Evolutionary conservation across 495 filamentous ascomycete genomes (phyloP).

Genomic region (Parathielavia hyrcaniae): DNA sequence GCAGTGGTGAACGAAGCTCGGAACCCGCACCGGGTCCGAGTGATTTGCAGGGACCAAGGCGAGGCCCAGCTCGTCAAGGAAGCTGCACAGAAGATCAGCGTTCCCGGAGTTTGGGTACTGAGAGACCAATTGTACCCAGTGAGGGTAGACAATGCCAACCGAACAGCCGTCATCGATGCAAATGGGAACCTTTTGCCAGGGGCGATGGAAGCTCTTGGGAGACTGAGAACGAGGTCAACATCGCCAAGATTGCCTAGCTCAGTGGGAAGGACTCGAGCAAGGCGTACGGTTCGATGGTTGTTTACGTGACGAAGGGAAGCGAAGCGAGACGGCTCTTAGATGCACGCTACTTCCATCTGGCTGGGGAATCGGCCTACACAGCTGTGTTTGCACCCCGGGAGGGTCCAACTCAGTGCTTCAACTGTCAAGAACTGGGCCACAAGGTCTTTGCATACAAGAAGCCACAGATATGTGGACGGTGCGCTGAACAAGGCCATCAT

Average conservation of each 20-base stretch:
- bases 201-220: background rate
- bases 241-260: background rate
- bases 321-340: background rate
- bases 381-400: too few relatives aligned
- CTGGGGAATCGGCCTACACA: background rate
- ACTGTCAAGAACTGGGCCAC: too few relatives aligned
- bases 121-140: background rate
- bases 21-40: background rate
- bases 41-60: conserved; percentile 3
- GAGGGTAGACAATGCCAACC: background rate
- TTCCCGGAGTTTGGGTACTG: background rate
- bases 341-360: background rate
- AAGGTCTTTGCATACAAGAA: too few relatives aligned
- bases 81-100: background rate
- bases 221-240: background rate
- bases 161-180: too few relatives aligned
- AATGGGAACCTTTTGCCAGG: background rate
- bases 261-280: too few relatives aligned
- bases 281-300: too few relatives aligned
- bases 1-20: background rate
- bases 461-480: too few relatives aligned
- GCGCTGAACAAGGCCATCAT: too few relatives aligned
- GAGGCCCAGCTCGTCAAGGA: conserved; percentile 1
- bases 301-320: background rate
- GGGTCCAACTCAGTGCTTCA: too few relatives aligned